Conservation (phyloP, 768 basidiomycete species). For the Lyophyllum atratum region DNA sequence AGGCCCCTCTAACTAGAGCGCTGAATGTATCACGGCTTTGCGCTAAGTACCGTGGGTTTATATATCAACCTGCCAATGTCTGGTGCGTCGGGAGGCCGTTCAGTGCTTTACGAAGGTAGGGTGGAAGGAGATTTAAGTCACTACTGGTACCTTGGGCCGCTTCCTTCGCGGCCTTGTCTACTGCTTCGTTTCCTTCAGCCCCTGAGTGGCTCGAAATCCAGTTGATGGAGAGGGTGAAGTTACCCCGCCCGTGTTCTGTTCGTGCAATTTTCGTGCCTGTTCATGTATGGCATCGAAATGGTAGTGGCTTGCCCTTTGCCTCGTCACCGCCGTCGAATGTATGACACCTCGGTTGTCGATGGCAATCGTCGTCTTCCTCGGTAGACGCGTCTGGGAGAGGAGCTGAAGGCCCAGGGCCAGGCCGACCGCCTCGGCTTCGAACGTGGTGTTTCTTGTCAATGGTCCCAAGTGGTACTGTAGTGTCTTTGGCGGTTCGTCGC, state of each 20-base stretch:
- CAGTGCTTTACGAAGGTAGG: too few species aligned
- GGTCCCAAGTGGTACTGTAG: conserved; percentile 17
- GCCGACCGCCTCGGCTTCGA: conserved; percentile 20
- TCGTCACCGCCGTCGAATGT: neutral
- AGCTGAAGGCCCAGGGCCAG: conserved; percentile 14
- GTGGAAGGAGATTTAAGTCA: too few species aligned
- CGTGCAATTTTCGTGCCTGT: neutral
- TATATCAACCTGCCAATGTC: too few species aligned
- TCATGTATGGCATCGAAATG: conserved; percentile 1
- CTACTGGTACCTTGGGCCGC: neutral
- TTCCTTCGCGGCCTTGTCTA: conserved; percentile 15
- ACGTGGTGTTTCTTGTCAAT: conserved; percentile 8
- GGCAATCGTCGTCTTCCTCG: neutral
- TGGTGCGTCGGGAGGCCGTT: too few species aligned
- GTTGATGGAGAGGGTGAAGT: neutral
- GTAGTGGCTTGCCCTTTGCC: conserved; percentile 3
- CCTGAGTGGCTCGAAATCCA: conserved; percentile 17
- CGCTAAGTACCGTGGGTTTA: too few species aligned
- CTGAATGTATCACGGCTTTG: too few species aligned
- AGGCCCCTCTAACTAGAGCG: too few species aligned
- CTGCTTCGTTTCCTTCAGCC: conserved; percentile 12
- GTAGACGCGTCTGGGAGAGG: neutral
- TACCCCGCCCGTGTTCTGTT: neutral
- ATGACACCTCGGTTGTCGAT: conserved; percentile 15
- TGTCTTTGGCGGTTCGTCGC: neutral